These are phyloP conservation scores for Sporothrix humicola DNA, from an alignment of 2,329 filamentous ascomycete species.

Conservation along the genomic window DNA sequence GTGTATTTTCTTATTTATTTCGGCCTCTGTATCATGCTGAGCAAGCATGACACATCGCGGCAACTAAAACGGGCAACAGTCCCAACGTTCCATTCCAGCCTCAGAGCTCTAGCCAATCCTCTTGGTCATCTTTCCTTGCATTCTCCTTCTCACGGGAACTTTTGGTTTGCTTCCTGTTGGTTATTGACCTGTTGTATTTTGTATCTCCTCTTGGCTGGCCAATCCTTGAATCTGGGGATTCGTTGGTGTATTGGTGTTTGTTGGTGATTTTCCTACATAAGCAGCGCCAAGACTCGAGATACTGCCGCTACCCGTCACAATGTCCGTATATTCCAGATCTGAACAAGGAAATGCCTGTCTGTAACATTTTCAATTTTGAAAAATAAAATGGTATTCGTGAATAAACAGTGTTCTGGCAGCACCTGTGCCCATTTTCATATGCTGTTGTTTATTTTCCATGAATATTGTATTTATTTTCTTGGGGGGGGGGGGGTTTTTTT, in stretches of 20 bases:
- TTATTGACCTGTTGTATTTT: neutral
- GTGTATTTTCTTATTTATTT: no score
- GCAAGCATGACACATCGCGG: conserved; percentile 13
- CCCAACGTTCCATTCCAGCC: neutral
- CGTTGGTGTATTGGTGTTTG: neutral
- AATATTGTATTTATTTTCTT: neutral
- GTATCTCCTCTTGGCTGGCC: neutral
- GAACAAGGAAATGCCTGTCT: neutral
- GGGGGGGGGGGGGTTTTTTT: no score
- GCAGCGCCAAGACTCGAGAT: neutral
- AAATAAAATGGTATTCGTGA: neutral
- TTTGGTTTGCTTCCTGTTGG: conserved; percentile 7
- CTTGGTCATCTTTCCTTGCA: neutral
- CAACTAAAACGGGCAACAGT: neutral
- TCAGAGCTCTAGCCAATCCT: neutral
- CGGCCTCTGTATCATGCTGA: neutral
- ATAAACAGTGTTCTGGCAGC: neutral
- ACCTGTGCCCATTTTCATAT: neutral
- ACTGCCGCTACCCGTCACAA: neutral
- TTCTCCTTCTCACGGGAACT: conserved; percentile 8
- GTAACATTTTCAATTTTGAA: neutral
- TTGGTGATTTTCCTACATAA: no score
- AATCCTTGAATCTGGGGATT: neutral
- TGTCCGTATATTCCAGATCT: neutral
- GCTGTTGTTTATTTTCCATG: neutral